Evolutionary conservation across 164 flowering plant genomes (phyloP), one percentile per base, ranked within the genome.

Genomic region (Hamamelis virginiana): DNA sequence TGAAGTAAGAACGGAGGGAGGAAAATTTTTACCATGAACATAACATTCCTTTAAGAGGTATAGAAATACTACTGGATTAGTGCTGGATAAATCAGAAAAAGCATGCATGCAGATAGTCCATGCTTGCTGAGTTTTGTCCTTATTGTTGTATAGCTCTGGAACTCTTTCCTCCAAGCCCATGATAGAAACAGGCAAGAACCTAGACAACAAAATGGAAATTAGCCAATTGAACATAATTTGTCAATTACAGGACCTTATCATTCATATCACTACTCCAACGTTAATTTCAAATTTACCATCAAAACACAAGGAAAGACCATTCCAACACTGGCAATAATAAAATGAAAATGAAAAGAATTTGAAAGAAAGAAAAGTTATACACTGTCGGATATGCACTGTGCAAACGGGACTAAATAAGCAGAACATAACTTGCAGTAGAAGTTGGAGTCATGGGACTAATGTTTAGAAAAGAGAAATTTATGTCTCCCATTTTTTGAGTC

Each of bases 21-120:
- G 56, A 41, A 72, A 64, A 45, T 27, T 22, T 74, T 58, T 84
- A 95, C 98, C 97, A 62, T 64, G 68, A 56, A 76, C 55, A 75
- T 95, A 95, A 71, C 92, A 88, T 74, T 81, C 92, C 75, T 89
- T 95, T 68, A 95, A 69, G 65, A 95, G 89, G 82, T 80, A 90
- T 44, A 90, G 66, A 77, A 92, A 95, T 28, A 90, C 85, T 28
- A 89, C 70, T 22, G 98, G 98, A 62, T 91, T 78, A 62, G 82
- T 72, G 66, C 64, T 58, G 59, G 91, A 84, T 23, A 91, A 68
- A 76, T 92, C 91, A 38, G 81, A 79, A 72, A 83, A 91, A n/a
- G 87, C 75, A 77, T 92, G 98, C 71, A 76, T 64, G 69, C 75
- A 71, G 33, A 92, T 56, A 9, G 91, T 59, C 76, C 71, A 48